Evolutionary conservation across 192 early-diverging fungal species (phyloP).

Genomic region (Backusella circina): DNA sequence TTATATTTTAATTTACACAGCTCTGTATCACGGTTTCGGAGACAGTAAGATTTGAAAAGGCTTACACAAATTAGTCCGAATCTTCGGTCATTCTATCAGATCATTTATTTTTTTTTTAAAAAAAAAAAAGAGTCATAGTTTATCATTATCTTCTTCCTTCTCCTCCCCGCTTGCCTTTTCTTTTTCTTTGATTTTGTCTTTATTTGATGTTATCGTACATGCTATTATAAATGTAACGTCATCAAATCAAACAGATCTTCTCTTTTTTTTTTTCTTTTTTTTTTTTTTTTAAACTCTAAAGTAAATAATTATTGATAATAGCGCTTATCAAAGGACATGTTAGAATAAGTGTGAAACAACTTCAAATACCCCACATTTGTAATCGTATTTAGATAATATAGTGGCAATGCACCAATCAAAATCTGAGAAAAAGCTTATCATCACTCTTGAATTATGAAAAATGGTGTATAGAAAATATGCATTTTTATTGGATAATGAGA

Average conservation of each 20-base stretch:
- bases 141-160: neutral
- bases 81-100: constrained; percentile 3
- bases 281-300: neutral
- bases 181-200: neutral
- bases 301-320: neutral
- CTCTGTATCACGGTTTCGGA: neutral
- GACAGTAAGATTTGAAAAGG: neutral
- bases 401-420: neutral
- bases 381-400: neutral
- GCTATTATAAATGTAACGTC: neutral
- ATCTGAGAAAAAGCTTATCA: neutral
- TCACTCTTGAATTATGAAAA: neutral
- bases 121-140: neutral
- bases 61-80: neutral
- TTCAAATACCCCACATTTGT: constrained; percentile 1
- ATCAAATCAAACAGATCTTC: neutral
- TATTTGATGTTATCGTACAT: neutral
- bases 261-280: neutral
- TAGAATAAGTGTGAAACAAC: neutral
- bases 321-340: neutral
- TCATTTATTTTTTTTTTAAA: neutral
- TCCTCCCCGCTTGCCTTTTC: neutral
- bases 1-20: neutral
- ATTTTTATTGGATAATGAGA: neutral
- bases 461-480: neutral